phyloP scores from a whole-genome alignment of 202 grass and related monocot genomes.

The Alloteropsis angusta region DNA sequence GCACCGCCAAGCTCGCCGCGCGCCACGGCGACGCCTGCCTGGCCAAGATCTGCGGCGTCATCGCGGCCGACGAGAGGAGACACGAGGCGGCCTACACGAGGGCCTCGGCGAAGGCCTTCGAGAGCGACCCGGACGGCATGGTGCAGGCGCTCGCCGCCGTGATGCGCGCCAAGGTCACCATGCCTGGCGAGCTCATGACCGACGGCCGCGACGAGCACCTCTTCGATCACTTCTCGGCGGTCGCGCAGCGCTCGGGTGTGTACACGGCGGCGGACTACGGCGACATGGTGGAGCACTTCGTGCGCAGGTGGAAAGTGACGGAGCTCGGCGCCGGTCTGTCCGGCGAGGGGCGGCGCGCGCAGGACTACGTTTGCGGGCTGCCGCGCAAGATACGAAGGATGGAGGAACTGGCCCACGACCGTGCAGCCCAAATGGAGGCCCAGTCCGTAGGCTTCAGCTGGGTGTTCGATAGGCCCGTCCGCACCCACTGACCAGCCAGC shows the following conservation, averaged over 20 bases:
- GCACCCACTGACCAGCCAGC: background rate
- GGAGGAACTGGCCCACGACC: background rate
- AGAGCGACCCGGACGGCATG: background rate
- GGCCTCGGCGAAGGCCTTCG: background rate
- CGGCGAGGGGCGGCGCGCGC: background rate
- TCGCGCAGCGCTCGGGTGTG: background rate
- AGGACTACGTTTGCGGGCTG: background rate
- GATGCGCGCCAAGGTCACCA: background rate
- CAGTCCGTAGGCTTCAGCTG: background rate
- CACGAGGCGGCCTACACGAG: slow-evolving; percentile 43
- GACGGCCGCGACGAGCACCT: background rate
- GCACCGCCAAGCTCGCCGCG: background rate
- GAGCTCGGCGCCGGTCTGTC: background rate
- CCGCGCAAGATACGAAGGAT: slow-evolving; percentile 1
- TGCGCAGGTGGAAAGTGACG: background rate
- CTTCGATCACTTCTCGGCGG: background rate
- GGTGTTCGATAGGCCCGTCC: background rate
- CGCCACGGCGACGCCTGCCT: background rate
- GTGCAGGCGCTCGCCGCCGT: background rate
- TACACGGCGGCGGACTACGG: slow-evolving; percentile 1
- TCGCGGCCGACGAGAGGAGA: slow-evolving; percentile 56
- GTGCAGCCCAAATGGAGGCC: background rate
- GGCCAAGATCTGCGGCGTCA: slow-evolving; percentile 36
- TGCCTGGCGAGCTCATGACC: slow-evolving; percentile 1
- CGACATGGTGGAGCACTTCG: background rate